phyloP scores from a whole-genome alignment of 2,329 filamentous ascomycete species.

The Cladophialophora bantiana region DNA sequence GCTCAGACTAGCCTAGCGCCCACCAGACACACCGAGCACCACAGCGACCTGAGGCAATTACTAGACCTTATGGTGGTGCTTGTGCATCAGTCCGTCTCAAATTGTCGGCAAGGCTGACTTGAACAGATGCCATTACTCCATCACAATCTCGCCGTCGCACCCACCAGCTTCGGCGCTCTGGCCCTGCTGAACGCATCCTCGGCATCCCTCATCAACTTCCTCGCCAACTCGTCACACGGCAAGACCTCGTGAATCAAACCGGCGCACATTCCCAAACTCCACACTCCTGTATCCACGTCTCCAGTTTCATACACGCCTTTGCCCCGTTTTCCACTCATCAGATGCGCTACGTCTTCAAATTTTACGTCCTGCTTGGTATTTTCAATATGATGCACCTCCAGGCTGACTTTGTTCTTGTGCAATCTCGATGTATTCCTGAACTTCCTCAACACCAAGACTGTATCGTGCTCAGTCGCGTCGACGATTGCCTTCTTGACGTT shows the following conservation, averaged over 20 bases:
- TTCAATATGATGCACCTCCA: slow-evolving; percentile 51
- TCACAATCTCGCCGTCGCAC: no score
- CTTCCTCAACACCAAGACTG: slow-evolving; percentile 80
- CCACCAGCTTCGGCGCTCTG: no score
- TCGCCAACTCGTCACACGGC: background rate
- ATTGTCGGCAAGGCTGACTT: no score
- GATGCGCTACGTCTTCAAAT: slow-evolving; percentile 84
- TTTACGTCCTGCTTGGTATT: slow-evolving; percentile 79
- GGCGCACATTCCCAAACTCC: slow-evolving; percentile 95
- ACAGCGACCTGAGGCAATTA: no score
- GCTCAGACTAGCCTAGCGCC: no score
- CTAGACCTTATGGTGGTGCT: no score
- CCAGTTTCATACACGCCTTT: slow-evolving; percentile 89
- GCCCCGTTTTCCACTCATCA: slow-evolving; percentile 87
- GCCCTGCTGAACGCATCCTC: background rate
- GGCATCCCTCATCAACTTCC: background rate
- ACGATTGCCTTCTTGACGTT: slow-evolving; percentile 95
- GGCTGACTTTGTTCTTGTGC: slow-evolving; percentile 86
- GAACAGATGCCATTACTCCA: no score
- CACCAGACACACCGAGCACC: no score
- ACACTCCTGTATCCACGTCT: slow-evolving; percentile 89
- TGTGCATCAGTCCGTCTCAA: no score
- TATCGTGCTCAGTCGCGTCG: slow-evolving; percentile 80
- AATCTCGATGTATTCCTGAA: slow-evolving; percentile 91
- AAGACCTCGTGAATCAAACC: slow-evolving; percentile 74